Base-by-base conservation (phyloP, 495 filamentous ascomycete species). In the Podospora pseudopauciseta region DNA sequence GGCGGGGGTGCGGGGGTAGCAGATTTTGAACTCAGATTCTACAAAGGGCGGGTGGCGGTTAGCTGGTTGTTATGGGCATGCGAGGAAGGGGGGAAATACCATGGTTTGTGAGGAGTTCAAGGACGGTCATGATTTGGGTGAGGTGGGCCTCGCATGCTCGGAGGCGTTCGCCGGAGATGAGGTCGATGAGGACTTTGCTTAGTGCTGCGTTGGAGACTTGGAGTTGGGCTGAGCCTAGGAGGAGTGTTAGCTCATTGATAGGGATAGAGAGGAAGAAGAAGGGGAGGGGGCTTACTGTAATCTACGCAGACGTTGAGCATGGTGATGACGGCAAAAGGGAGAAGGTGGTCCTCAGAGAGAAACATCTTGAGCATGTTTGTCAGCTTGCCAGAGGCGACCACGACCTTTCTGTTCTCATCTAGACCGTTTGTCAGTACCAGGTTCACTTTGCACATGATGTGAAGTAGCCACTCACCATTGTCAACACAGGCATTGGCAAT, bases 401-500 rank as follows among this genome's bases (percentile, higher is more conserved):
- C 86, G 30, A 86, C 83, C n/a, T 84, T 82, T 63, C 91, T 79
- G 72, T 94, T 94, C 69, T 87, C 87, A 77, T 94, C 92, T 92
- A 20, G 70, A 11, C 70, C 20, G 70, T 23, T 69, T 60, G 6
- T 65, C 7, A 70, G 54, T 19, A 57, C 63, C 27, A 70, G 60
- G 16, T 61, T 26, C 18, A 18, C 66, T 32, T 63, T 30, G 39
- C 23, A 23, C 23, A 32, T 32, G 4, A 32, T 32, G 30, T 5
- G 23, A 56, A 56, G 54, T 56, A 56, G 4, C 18, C 13, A 71
- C 82, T 72, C 78, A 91, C 91, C 87, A 65, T 87, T 89, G 73
- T 94, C 92, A 58, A 91, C 91, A 77, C 91, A 93, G n/a, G 87
- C 87, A 76, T 94, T 94, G 2, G 90, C 92, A 72, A 93, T 81